These are phyloP conservation scores for Wickerhamiella azymoides DNA, from an alignment of 805 yeast genomes.

Conservation along the genomic window DNA sequence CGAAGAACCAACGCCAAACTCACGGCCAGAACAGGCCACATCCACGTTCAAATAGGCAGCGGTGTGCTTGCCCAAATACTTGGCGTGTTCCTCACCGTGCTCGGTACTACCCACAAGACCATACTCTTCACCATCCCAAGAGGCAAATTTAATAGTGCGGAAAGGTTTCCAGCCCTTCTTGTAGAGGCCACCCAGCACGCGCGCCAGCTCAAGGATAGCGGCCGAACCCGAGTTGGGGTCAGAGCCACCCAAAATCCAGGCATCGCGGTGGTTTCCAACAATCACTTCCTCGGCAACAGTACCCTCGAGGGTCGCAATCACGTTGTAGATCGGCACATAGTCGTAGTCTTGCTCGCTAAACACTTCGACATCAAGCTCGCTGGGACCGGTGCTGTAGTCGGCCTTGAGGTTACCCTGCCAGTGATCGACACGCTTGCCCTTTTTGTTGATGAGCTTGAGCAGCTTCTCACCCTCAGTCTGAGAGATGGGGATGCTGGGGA, in stretches of 20 bases:
- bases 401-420: constrained; percentile 36
- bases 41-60: constrained; percentile 61
- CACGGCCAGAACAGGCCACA: constrained; percentile 45
- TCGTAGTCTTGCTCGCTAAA: constrained; percentile 49
- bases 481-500: constrained; percentile 61
- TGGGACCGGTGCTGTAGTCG: constrained; percentile 43
- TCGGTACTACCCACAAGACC: constrained; percentile 69
- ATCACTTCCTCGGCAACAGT: constrained; percentile 40
- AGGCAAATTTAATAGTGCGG: constrained; percentile 53
- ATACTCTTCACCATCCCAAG: constrained; percentile 74
- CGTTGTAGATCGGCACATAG: constrained; percentile 48
- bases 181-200: constrained; percentile 39
- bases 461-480: constrained; percentile 51
- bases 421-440: constrained; percentile 32
- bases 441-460: constrained; percentile 42
- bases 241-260: constrained; percentile 71
- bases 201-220: constrained; percentile 45
- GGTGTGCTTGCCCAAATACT: constrained; percentile 34
- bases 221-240: constrained; percentile 72
- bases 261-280: constrained; percentile 66
- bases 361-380: constrained; percentile 34
- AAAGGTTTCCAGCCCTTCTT: constrained; percentile 57
- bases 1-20: constrained; percentile 39
- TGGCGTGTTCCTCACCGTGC: constrained; percentile 49
- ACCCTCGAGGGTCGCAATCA: constrained; percentile 49